Evolutionary conservation across 495 filamentous ascomycete genomes (phyloP).

Genomic region (Penicillium coprophilum): DNA sequence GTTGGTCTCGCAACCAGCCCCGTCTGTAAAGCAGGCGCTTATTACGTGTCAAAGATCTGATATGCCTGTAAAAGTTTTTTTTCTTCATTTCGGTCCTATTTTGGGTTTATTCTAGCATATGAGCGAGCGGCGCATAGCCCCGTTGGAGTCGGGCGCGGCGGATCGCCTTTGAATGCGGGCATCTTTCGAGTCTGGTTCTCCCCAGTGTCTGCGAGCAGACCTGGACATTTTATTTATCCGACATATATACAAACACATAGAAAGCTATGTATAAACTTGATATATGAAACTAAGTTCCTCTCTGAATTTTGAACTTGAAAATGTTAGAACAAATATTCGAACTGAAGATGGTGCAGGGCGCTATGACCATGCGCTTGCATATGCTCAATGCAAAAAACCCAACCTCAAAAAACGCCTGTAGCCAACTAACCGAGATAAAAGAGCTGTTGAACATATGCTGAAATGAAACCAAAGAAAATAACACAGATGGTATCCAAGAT

Average conservation of each 20-base stretch:
- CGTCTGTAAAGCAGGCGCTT: constrained; percentile 33
- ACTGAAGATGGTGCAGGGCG: not conserved
- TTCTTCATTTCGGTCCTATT: not conserved
- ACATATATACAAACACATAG: not conserved
- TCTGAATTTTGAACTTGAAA: not conserved
- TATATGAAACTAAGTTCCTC: not conserved
- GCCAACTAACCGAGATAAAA: constrained; percentile 4
- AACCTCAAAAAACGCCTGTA: constrained; percentile 7
- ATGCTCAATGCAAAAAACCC: constrained; percentile 5
- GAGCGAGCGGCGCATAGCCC: constrained; percentile 26
- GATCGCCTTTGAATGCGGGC: not conserved
- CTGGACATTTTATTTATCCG: constrained; percentile 3
- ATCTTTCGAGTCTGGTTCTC: not conserved
- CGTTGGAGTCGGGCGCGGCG: not conserved
- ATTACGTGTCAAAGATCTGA: constrained; percentile 11
- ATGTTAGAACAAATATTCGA: not conserved
- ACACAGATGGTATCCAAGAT: constrained; percentile 1
- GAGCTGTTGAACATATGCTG: not conserved
- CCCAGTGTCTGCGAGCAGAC: constrained; percentile 15
- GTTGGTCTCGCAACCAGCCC: constrained; percentile 56
- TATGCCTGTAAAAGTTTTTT: constrained; percentile 10
- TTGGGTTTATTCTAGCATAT: constrained; percentile 25
- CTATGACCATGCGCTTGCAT: not conserved
- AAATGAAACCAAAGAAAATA: constrained; percentile 5
- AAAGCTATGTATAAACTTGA: not conserved